Evolutionary conservation across 1,139 yeast genomes (phyloP), one percentile per base, ranked within the genome.

Genomic region (Pichia kudriavzevii): DNA sequence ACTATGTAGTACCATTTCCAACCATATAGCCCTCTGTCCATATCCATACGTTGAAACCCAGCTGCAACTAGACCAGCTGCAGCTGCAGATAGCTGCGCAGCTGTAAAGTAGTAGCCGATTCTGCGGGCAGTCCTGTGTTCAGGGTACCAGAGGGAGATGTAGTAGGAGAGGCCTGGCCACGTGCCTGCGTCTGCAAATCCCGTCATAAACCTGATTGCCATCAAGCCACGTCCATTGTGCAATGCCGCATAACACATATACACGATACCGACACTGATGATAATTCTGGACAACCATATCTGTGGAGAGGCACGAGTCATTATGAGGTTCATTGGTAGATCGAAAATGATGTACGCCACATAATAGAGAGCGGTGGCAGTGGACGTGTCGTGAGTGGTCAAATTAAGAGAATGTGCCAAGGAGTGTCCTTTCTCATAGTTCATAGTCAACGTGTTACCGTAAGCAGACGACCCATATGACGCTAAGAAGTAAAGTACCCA

Each of bases 101-200:
- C 95, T 2, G 94, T 83, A 58, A 79, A 85, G 57, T 85, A 85
- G 60, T 81, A 84, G 2, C 95, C 95, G 43, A 85, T 81, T 51
- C 95, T 66, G 46, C 75, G 69, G 3, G 94, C 82, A 46, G 78
- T 72, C 40, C 93, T 66, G 33, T 81, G 79, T 36, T 79, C 72
- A 1, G 95, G 95, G 51, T 85, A 85, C 93, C 94, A 85, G 48
- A 83, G 64, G 1, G 88, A 74, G 29, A 85, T 67, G 50, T 83
- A 85, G 59, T 83, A 84, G 17, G 88, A 78, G 78, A 85, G 66
- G 9, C 95, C 95, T 1, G 95, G 95, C 95, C 95, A 85, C 3
- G 87, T 77, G 25, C 95, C 95, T 9, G 95, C 94, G 33, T 87
- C 87, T 40, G 80, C 82, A 40, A 80, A 51, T 31, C 95, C 95